Evolutionary conservation across 352 stramenopile species (phyloP), one percentile per base, ranked within the genome.

Genomic region (Pseudoperonospora humuli): DNA sequence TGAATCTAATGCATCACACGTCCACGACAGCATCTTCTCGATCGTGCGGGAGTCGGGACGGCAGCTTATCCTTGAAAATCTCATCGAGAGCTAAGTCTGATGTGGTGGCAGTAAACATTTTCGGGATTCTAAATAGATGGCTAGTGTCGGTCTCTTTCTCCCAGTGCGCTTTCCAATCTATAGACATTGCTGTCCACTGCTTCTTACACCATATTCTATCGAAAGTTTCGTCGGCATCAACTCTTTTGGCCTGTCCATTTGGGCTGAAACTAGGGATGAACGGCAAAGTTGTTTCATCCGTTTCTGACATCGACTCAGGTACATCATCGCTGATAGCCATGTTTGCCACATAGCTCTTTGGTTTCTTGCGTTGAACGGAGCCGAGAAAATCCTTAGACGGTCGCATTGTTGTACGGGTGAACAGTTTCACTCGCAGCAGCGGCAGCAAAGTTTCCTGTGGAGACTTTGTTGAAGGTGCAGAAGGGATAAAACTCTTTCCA

Each of bases 1-100:
- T 37, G 5, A 36, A 15, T 20, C 26, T 8, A 34, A 13, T 32
- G 32, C 8, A 50, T 54, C 19, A 88, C 27, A 88, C 76, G 20
- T 88, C 71, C 8, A 86, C 76, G 3, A 84, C 71, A 8, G 74
- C 72, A 65, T 84, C 67, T 64, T 86, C 74, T 13, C 67, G 60
- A 33, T 75, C 73, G 31, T 85, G 74, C 25, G 67, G 70, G 4
- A 86, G 56, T 29, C 76, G 61, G 15, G 76, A 88, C 13, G 65
- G 67, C 25, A 88, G 50, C 40, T 84, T 86, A 26, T 86, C 73
- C 17, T 85, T 86, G 41, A 88, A 88, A 41, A 86, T 69, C 39
- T 86, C 62, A 17, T 83, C 65, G 17, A 88, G 48, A 4, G 64
- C 66, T 32, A 87, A 24, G 35, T 66, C 48, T 26, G 48, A 21